Percentiles rank a stretch among this genome's conserved stretches.
These are phyloP conservation scores for Allium fistulosum DNA, from an alignment of 106 monocot species.

Conservation along the genomic window DNA sequence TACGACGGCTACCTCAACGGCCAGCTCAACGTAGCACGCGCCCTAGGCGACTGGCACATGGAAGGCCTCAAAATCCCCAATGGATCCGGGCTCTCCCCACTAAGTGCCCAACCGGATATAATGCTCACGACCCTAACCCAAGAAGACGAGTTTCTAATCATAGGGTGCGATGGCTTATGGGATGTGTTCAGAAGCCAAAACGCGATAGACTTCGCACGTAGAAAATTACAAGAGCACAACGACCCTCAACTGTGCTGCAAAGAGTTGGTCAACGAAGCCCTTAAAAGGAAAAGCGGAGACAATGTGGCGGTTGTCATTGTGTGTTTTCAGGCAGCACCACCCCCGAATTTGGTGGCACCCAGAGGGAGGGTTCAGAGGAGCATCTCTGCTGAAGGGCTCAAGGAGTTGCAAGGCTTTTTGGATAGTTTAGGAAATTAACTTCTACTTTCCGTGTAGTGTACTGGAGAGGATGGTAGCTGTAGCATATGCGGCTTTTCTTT, in stretches of 20 bases:
- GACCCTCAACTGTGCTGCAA: conserved; percentile 58
- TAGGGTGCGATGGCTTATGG: conserved; percentile 91
- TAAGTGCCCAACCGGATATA: conserved; percentile 83
- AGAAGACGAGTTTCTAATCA: conserved; percentile 87
- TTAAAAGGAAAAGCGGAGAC: conserved; percentile 69
- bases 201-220: conserved; percentile 73
- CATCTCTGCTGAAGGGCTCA: conserved; percentile 72
- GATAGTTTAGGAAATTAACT: conserved; percentile 6
- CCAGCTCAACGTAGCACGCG: conserved; percentile 76
- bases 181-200: conserved; percentile 88
- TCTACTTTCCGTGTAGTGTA: no score
- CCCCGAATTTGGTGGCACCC: conserved; percentile 42
- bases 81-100: conserved; percentile 33
- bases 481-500: conserved; percentile 11
- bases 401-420: conserved; percentile 7
- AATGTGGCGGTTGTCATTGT: conserved; percentile 68
- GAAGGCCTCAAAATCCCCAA: conserved; percentile 50
- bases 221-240: conserved; percentile 79
- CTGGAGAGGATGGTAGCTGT: neutral
- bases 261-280: conserved; percentile 70
- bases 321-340: conserved; percentile 59
- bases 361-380: conserved; percentile 58
- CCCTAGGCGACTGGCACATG: conserved; percentile 90
- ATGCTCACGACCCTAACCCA: conserved; percentile 41
- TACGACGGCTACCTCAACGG: conserved; percentile 86